phyloP scores from a whole-genome alignment of 1,284 basidiomycete genomes.

The Leucocoprinus gongylophorus region DNA sequence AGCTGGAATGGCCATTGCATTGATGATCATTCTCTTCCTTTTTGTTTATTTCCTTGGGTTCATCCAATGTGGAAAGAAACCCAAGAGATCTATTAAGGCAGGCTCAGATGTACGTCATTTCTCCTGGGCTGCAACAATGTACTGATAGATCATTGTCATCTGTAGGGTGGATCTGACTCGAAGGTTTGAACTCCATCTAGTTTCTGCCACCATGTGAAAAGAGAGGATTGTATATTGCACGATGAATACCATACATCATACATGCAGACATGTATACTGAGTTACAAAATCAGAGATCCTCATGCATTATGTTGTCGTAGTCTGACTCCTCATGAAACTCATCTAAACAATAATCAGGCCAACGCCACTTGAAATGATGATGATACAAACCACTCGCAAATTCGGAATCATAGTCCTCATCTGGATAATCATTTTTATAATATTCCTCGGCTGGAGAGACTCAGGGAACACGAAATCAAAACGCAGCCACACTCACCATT shows the following conservation, averaged over 20 bases:
- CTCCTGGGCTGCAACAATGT: not conserved
- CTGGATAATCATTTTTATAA: slow-evolving; percentile 77
- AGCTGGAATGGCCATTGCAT: slow-evolving; percentile 48
- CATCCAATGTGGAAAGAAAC: slow-evolving; percentile 30
- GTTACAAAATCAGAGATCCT: slow-evolving; percentile 16
- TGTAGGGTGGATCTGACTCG: not conserved
- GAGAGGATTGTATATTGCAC: not conserved
- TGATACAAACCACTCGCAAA: slow-evolving; percentile 30
- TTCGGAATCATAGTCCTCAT: slow-evolving; percentile 48
- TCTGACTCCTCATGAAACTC: slow-evolving; percentile 42
- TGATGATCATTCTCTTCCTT: slow-evolving; percentile 35
- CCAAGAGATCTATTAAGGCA: not conserved
- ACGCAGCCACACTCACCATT: slow-evolving; percentile 45
- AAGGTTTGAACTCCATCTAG: not conserved
- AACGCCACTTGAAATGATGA: not conserved
- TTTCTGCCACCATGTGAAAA: not conserved
- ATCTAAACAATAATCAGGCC: slow-evolving; percentile 24
- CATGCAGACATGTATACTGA: not conserved
- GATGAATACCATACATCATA: slow-evolving; percentile 5
- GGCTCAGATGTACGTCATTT: slow-evolving; percentile 1
- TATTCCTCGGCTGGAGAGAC: slow-evolving; percentile 58
- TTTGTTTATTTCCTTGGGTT: slow-evolving; percentile 41
- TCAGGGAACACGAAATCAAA: not conserved
- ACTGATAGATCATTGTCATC: not conserved
- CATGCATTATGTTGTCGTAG: slow-evolving; percentile 27